Evolutionary conservation across 2,329 filamentous ascomycete species (phyloP), one percentile per base, ranked within the genome.

Genomic region (Nemania abortiva): DNA sequence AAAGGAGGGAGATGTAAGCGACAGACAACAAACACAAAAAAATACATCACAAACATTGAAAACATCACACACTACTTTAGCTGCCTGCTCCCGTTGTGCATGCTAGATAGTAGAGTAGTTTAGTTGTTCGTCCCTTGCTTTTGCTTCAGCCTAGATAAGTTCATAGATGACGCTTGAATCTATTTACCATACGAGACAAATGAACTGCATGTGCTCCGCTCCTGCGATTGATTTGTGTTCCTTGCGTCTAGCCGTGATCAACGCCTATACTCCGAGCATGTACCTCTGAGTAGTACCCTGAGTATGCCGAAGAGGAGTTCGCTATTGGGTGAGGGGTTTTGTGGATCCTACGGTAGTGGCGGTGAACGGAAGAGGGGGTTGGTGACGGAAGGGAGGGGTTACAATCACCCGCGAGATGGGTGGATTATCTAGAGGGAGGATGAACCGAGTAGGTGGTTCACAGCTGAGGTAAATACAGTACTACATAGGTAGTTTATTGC

Each of bases 141-240:
- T 37, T 37, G 20, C 50, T 61, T 42, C n/a, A 52, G 42, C 63
- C 67, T 63, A 66, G 53, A 57, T 54, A 62, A 56, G 20, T 58
- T 31, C 39, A 63, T 70, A 70, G 70, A 72, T 60, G 70, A 70
- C 68, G 62, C 29, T 70, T 70, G 68, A 70, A 68, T 72, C 70
- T 72, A 72, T 70, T 64, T 29, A 68, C 27, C 11, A 70, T 58
- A 49, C 37, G 13, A 64, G 29, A 58, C 69, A 63, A 71, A 62
- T 34, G 11, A 20, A 50, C 24, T 34, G 6, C 18, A 29, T 42
- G n/a, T 13, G 7, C 56, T 15, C 9, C 49, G 27, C 20, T n/a
- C 29, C 2, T 10, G n/a, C 11, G 7, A 15, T 11, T 58, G 15
- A 54, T 53, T 15, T 20, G 27, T 63, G 37, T 29, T 1, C 2